Percentiles rank a stretch among this genome's conserved stretches.
phyloP scores from a whole-genome alignment of 2,329 filamentous ascomycete genomes.

The Ambrosiella cleistominuta region DNA sequence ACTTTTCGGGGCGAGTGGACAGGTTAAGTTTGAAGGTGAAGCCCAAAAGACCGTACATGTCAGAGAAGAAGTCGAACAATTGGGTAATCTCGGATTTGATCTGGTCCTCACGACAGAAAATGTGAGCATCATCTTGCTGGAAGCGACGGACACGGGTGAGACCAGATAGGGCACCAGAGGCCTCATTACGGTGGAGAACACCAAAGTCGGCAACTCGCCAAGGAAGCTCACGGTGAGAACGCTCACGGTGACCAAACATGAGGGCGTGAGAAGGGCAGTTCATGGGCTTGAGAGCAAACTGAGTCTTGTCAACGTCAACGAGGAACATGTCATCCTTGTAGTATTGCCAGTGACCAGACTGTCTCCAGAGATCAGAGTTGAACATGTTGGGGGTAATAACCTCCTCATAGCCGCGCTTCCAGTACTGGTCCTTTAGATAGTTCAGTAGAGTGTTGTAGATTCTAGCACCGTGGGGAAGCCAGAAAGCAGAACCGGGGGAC shows the following conservation, averaged over 20 bases:
- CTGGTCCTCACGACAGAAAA: slow-evolving; percentile 80
- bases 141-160: slow-evolving; percentile 86
- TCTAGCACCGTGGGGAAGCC: slow-evolving; percentile 77
- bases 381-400: slow-evolving; percentile 92
- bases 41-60: slow-evolving; percentile 23
- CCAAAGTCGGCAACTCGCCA: slow-evolving; percentile 92
- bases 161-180: slow-evolving; percentile 77
- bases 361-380: slow-evolving; percentile 84
- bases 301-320: slow-evolving; percentile 60
- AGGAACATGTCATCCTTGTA: slow-evolving; percentile 80
- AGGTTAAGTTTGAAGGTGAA: slow-evolving; percentile 80
- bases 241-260: slow-evolving; percentile 15
- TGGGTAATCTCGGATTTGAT: slow-evolving; percentile 52
- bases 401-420: slow-evolving; percentile 83
- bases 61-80: slow-evolving; percentile 62
- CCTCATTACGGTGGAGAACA: slow-evolving; percentile 86
- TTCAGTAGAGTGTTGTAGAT: slow-evolving; percentile 81
- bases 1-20: slow-evolving; percentile 78
- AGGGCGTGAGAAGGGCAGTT: slow-evolving; percentile 87
- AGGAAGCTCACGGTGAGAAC: slow-evolving; percentile 51
- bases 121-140: slow-evolving; percentile 91
- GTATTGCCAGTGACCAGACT: slow-evolving; percentile 75
- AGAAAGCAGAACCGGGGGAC: slow-evolving; percentile 87
- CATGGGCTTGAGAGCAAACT: slow-evolving; percentile 75
- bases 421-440: slow-evolving; percentile 75